phyloP scores from a whole-genome alignment of 306 rosid species.

The Trifolium fragiferum region DNA sequence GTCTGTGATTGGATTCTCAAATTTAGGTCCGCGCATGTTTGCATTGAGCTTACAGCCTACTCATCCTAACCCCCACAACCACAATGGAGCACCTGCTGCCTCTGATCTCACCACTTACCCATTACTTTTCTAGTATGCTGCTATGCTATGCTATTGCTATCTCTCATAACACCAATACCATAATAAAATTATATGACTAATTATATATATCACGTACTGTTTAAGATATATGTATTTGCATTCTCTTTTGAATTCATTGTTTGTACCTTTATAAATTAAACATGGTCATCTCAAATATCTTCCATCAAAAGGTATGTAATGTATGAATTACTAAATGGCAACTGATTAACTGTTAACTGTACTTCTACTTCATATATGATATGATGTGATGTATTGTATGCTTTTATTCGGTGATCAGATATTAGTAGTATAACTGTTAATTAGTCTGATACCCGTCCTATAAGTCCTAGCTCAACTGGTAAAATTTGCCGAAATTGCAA shows the following conservation, averaged over 20 bases:
- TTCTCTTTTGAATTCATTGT: neutral
- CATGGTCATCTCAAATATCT: constrained; percentile 8
- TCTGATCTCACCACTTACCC: constrained; percentile 73
- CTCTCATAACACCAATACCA: neutral
- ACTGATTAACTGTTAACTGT: constrained; percentile 11
- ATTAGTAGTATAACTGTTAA: too few species aligned
- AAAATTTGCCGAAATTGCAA: too few species aligned
- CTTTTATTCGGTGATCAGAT: neutral
- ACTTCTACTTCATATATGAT: neutral
- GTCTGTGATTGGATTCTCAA: constrained; percentile 62
- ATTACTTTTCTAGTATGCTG: constrained; percentile 53
- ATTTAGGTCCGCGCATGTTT: constrained; percentile 66
- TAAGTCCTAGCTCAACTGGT: too few species aligned
- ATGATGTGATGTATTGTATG: constrained; percentile 23
- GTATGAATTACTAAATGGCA: neutral
- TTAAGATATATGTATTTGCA: neutral
- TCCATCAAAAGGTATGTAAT: constrained; percentile 4
- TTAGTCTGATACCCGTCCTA: too few species aligned
- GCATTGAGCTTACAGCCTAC: constrained; percentile 59
- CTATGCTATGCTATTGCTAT: neutral
- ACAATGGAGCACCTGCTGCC: constrained; percentile 31
- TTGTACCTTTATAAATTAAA: neutral
- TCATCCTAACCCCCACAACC: constrained; percentile 54
- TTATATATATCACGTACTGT: neutral
- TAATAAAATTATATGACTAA: neutral